These are phyloP conservation scores for Kazachstania viticola DNA, from an alignment of 805 yeast species.

Conservation along the genomic window DNA sequence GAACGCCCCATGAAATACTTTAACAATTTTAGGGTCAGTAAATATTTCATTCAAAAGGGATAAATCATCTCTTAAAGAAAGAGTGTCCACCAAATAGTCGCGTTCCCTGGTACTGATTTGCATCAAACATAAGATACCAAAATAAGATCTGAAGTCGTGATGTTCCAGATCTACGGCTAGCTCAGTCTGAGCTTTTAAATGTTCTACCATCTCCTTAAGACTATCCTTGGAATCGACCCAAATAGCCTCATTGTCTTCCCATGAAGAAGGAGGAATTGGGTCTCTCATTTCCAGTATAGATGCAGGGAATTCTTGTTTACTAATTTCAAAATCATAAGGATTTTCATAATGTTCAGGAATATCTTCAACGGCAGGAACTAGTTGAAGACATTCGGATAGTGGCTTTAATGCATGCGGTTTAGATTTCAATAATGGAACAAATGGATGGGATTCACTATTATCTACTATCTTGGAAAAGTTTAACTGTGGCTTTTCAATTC, in stretches of 20 bases:
- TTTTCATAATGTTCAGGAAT: conserved; percentile 56
- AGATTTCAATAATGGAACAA: conserved; percentile 54
- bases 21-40: conserved; percentile 68
- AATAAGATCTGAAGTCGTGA: conserved; percentile 82
- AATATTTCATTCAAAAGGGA: conserved; percentile 58
- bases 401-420: conserved; percentile 64
- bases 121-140: conserved; percentile 87
- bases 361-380: conserved; percentile 30
- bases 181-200: conserved; percentile 40
- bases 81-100: conserved; percentile 83
- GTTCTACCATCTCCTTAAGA: conserved; percentile 42
- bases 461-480: conserved; percentile 48
- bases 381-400: conserved; percentile 38
- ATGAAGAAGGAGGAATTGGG: conserved; percentile 45
- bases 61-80: conserved; percentile 65
- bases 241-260: conserved; percentile 52
- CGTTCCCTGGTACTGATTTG: conserved; percentile 74
- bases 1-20: conserved; percentile 91
- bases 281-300: conserved; percentile 34
- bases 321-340: conserved; percentile 73
- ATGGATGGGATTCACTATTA: conserved; percentile 60
- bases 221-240: conserved; percentile 59
- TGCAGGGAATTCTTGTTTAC: conserved; percentile 55
- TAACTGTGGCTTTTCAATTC: conserved; percentile 57
- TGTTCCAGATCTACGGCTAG: conserved; percentile 94